A percentile compares a stretch with the other conserved stretches of the same genome.
phyloP scores from a whole-genome alignment of 352 stramenopile species.

The Peronospora destructor region DNA sequence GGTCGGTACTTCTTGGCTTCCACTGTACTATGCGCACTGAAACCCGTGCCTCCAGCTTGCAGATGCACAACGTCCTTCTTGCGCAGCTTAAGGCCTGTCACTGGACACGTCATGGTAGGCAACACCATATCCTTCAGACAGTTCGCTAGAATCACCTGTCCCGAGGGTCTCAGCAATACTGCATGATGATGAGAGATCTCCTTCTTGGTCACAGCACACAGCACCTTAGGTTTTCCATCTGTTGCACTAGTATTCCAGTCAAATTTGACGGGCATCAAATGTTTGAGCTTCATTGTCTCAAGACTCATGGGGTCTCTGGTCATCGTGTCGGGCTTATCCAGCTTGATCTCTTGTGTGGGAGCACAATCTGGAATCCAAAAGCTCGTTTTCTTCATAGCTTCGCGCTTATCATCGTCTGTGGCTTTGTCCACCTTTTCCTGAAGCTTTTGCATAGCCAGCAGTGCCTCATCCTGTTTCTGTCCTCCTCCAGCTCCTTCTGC shows the following conservation, averaged over 20 bases:
- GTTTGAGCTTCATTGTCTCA: slow-evolving; percentile 80
- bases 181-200: slow-evolving; percentile 71
- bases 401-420: slow-evolving; percentile 61
- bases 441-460: slow-evolving; percentile 36
- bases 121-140: slow-evolving; percentile 81
- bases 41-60: slow-evolving; percentile 66
- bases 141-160: slow-evolving; percentile 70
- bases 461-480: slow-evolving; percentile 1
- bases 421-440: slow-evolving; percentile 68
- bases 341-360: slow-evolving; percentile 39
- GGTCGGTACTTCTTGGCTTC: slow-evolving; percentile 85
- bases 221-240: slow-evolving; percentile 24
- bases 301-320: slow-evolving; percentile 80
- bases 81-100: slow-evolving; percentile 75
- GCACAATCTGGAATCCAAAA: slow-evolving; percentile 86
- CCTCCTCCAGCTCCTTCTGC: slow-evolving; percentile 10
- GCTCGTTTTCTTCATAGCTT: slow-evolving; percentile 75
- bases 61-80: slow-evolving; percentile 84
- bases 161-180: slow-evolving; percentile 72
- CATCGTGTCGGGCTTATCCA: slow-evolving; percentile 60
- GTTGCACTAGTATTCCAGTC: slow-evolving; percentile 42
- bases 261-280: slow-evolving; percentile 83
- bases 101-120: slow-evolving; percentile 78
- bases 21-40: slow-evolving; percentile 80
- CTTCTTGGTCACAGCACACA: slow-evolving; percentile 80